phyloP scores from a whole-genome alignment of 306 rosid genomes.

The Benincasa hispida region DNA sequence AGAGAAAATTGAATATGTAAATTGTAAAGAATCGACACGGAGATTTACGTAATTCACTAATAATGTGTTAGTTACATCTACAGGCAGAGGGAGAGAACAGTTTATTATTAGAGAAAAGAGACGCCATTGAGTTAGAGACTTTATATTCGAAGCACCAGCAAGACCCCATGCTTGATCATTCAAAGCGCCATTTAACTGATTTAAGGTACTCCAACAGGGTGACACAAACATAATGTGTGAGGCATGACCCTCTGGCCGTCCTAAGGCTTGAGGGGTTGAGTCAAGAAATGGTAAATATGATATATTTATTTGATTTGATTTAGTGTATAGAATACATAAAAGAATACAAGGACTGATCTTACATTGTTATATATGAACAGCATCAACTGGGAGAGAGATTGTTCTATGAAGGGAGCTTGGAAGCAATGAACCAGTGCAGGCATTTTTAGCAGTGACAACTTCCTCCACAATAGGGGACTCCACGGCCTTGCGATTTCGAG shows the following conservation, averaged over 20 bases:
- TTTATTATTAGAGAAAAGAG: no score
- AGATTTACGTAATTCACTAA: no score
- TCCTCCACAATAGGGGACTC: neutral
- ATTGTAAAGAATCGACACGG: no score
- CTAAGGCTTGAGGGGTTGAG: neutral
- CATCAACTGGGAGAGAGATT: conserved; percentile 74
- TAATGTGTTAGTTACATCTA: no score
- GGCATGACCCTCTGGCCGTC: no score
- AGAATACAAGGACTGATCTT: conserved; percentile 26
- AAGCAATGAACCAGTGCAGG: conserved; percentile 31
- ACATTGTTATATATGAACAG: conserved; percentile 36
- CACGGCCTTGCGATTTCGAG: conserved; percentile 28
- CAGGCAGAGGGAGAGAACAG: no score
- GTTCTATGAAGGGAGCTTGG: conserved; percentile 51
- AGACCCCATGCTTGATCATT: no score
- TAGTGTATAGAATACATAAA: conserved; percentile 27
- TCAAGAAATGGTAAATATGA: neutral
- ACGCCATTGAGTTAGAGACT: no score
- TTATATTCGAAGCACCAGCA: no score
- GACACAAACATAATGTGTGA: neutral
- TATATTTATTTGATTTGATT: conserved; percentile 16
- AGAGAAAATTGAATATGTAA: no score
- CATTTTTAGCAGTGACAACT: neutral
- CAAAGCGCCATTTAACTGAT: no score
- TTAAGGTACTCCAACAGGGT: no score